These are phyloP conservation scores for Ambrosia artemisiifolia DNA, from an alignment of 129 eudicot genomes.

Conservation along the genomic window DNA sequence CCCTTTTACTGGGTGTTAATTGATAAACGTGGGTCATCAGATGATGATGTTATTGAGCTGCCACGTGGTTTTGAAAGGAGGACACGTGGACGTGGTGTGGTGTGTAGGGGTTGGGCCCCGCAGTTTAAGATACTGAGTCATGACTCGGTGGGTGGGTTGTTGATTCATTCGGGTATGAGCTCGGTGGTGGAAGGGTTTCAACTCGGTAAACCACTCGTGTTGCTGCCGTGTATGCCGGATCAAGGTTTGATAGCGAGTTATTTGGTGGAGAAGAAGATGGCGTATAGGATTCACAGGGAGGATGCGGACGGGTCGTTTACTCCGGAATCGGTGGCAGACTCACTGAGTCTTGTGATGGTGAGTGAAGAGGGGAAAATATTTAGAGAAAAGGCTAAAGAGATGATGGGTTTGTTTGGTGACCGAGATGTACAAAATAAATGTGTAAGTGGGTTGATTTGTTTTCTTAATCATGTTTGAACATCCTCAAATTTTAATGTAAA, in stretches of 20 bases:
- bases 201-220: slow-evolving; percentile 14
- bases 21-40: slow-evolving; percentile 24
- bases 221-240: slow-evolving; percentile 13
- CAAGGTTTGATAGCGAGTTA: slow-evolving; percentile 24
- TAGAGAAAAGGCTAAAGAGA: slow-evolving; percentile 17
- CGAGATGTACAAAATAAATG: slow-evolving; percentile 2
- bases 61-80: slow-evolving; percentile 30
- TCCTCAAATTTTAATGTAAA: too few relatives aligned
- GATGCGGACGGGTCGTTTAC: slow-evolving; percentile 27
- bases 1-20: slow-evolving; percentile 28
- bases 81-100: slow-evolving; percentile 27
- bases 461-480: background rate
- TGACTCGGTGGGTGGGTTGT: slow-evolving; percentile 35
- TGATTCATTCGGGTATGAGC: slow-evolving; percentile 25
- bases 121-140: slow-evolving; percentile 34
- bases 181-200: slow-evolving; percentile 18
- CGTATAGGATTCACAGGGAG: slow-evolving; percentile 12
- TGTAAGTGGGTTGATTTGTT: background rate
- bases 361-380: slow-evolving; percentile 19
- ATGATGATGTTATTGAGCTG: slow-evolving; percentile 12
- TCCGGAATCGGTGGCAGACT: slow-evolving; percentile 19
- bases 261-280: slow-evolving; percentile 30
- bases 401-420: slow-evolving; percentile 11
- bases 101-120: slow-evolving; percentile 29
- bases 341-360: slow-evolving; percentile 17